Conservation (phyloP, 345 rosid species). For the Eucalyptus shirleyi region DNA sequence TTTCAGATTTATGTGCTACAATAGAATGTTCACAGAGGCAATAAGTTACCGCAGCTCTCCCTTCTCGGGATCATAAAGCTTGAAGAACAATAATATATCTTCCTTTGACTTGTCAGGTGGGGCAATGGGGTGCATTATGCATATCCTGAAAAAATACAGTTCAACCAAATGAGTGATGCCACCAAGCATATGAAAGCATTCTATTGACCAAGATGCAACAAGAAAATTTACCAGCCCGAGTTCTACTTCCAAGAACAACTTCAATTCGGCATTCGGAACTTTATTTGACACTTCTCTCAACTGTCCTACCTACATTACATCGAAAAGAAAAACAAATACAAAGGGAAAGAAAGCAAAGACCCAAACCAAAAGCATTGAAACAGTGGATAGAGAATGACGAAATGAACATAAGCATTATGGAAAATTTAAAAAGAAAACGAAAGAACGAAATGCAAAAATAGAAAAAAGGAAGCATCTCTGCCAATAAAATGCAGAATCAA, state of each 20-base stretch:
- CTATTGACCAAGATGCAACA: neutral
- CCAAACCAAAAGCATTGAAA: neutral
- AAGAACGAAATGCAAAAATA: neutral
- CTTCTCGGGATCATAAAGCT: slow-evolving; percentile 61
- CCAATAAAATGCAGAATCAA: neutral
- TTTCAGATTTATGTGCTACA: neutral
- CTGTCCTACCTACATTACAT: slow-evolving; percentile 43
- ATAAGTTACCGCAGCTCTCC: slow-evolving; percentile 39
- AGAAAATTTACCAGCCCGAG: slow-evolving; percentile 36
- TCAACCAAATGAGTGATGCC: neutral
- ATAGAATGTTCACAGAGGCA: neutral
- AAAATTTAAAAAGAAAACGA: neutral
- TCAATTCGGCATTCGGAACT: slow-evolving; percentile 47
- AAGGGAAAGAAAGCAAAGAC: neutral
- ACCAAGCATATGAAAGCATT: neutral
- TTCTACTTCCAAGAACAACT: slow-evolving; percentile 66
- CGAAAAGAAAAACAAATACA: neutral
- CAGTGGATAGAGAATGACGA: neutral
- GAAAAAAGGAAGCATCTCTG: neutral
- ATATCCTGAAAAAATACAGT: slow-evolving; percentile 25
- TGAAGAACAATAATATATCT: slow-evolving; percentile 59
- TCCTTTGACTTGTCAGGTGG: slow-evolving; percentile 54
- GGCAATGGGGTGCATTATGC: slow-evolving; percentile 31
- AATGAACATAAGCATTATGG: neutral
- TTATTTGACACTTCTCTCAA: slow-evolving; percentile 54